phyloP scores from a whole-genome alignment of 768 basidiomycete species.

The Termitomyces sp. region DNA sequence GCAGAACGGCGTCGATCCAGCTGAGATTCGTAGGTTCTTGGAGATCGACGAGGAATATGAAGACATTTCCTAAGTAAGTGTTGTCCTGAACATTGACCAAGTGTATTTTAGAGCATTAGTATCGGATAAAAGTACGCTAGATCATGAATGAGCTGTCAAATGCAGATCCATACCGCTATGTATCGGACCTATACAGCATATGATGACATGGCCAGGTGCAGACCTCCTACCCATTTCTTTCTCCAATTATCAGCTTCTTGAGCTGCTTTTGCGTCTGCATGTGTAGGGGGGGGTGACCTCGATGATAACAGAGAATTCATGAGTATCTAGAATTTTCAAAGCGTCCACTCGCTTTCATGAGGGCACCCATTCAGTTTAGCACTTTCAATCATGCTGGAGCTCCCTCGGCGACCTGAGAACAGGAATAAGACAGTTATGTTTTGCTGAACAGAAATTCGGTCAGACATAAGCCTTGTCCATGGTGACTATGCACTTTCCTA shows the following conservation, averaged over 20 bases:
- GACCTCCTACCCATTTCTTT: conserved; percentile 15
- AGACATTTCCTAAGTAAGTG: conserved; percentile 45
- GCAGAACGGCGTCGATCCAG: conserved; percentile 48
- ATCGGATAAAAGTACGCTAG: background rate
- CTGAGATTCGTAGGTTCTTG: conserved; percentile 63
- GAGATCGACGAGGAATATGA: conserved; percentile 73
- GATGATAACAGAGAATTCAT: conserved; percentile 17
- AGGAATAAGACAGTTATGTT: background rate
- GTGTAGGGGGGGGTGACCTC: conserved; percentile 19
- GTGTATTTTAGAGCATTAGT: background rate
- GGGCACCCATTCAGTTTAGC: background rate
- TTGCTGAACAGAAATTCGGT: background rate
- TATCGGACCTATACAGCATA: background rate
- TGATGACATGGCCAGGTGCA: background rate
- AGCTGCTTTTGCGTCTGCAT: conserved; percentile 10
- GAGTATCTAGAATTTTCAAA: conserved; percentile 3
- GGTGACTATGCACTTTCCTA: conserved; percentile 4
- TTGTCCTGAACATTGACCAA: background rate
- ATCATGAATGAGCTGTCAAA: background rate
- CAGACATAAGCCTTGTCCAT: conserved; percentile 12
- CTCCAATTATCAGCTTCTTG: conserved; percentile 17
- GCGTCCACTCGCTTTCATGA: background rate
- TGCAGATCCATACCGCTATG: background rate
- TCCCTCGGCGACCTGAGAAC: background rate
- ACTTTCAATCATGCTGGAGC: background rate